These are phyloP conservation scores for Calonectria montana DNA, from an alignment of 2,329 filamentous ascomycete species.

Conservation along the genomic window DNA sequence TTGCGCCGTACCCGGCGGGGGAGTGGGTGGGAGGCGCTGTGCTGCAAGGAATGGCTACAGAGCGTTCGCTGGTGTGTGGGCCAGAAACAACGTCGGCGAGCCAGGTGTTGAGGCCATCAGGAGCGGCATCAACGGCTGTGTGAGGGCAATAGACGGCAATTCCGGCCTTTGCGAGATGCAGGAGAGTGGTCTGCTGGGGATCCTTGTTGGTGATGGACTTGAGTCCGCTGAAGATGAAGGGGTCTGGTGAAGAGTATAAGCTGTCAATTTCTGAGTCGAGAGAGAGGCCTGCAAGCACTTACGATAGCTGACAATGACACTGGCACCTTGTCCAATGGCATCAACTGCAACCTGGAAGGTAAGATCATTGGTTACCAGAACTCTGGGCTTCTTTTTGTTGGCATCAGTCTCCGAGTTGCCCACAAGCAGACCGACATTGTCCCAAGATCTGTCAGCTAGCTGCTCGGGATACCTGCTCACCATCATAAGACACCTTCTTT, in stretches of 20 bases:
- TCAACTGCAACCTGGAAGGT: slow-evolving; percentile 91
- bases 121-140: slow-evolving; percentile 90
- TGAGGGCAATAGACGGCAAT: slow-evolving; percentile 97
- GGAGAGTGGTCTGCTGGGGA: slow-evolving; percentile 85
- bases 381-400: slow-evolving; percentile 47
- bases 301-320: slow-evolving; percentile 92
- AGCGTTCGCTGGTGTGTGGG: slow-evolving; percentile 49
- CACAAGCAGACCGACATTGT: slow-evolving; percentile 91
- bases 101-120: slow-evolving; percentile 91
- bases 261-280: background rate
- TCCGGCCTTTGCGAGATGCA: slow-evolving; percentile 84
- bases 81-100: slow-evolving; percentile 86
- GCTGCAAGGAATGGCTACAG: slow-evolving; percentile 59
- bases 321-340: slow-evolving; percentile 80
- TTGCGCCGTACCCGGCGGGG: slow-evolving; percentile 65
- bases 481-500: background rate
- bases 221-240: slow-evolving; percentile 93
- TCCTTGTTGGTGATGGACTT: slow-evolving; percentile 89
- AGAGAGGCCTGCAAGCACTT: slow-evolving; percentile 14
- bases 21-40: slow-evolving; percentile 56
- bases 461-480: slow-evolving; percentile 82
- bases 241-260: slow-evolving; percentile 67
- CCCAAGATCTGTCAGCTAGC: slow-evolving; percentile 90
- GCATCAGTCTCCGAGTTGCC: slow-evolving; percentile 53
- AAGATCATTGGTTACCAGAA: slow-evolving; percentile 84